Evolutionary conservation across 306 rosid species (phyloP).

Genomic region (Cucurbita argyrosperma): DNA sequence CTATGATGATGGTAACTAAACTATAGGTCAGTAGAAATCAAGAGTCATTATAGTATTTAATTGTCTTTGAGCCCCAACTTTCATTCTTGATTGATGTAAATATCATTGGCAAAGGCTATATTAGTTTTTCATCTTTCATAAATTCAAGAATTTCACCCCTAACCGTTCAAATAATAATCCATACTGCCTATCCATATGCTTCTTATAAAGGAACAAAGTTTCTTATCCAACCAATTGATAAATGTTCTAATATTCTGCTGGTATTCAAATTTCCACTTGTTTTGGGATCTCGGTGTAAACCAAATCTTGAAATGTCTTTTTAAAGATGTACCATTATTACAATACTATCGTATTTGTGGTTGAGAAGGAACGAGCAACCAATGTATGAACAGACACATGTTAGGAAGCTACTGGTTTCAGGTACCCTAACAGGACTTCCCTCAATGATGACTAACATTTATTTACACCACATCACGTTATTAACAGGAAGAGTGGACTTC

Average conservation of each 20-base stretch:
- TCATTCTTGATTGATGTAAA: too few relatives aligned
- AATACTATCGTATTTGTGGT: constrained; percentile 55
- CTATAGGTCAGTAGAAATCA: too few relatives aligned
- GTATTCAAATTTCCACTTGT: neutral
- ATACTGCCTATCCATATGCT: neutral
- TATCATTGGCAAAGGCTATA: too few relatives aligned
- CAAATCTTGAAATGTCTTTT: constrained; percentile 65
- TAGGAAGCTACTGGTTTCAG: constrained; percentile 43
- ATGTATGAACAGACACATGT: constrained; percentile 35
- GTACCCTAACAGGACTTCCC: constrained; percentile 51
- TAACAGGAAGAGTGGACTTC: too few relatives aligned
- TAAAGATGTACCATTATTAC: constrained; percentile 45
- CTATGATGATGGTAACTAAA: too few relatives aligned
- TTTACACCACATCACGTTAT: constrained; percentile 30
- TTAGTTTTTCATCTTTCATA: too few relatives aligned
- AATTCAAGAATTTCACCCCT: too few relatives aligned
- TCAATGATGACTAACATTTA: constrained; percentile 42
- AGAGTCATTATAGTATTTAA: too few relatives aligned
- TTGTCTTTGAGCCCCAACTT: too few relatives aligned
- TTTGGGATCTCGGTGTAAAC: constrained; percentile 62
- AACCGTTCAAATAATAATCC: neutral
- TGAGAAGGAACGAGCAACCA: constrained; percentile 44
- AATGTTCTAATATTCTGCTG: neutral
- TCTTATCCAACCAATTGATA: neutral
- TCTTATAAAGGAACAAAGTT: neutral